A percentile compares a stretch with the other conserved stretches of the same genome.
phyloP scores from a whole-genome alignment of 2,329 filamentous ascomycete species.

The Paraphoma sp. region DNA sequence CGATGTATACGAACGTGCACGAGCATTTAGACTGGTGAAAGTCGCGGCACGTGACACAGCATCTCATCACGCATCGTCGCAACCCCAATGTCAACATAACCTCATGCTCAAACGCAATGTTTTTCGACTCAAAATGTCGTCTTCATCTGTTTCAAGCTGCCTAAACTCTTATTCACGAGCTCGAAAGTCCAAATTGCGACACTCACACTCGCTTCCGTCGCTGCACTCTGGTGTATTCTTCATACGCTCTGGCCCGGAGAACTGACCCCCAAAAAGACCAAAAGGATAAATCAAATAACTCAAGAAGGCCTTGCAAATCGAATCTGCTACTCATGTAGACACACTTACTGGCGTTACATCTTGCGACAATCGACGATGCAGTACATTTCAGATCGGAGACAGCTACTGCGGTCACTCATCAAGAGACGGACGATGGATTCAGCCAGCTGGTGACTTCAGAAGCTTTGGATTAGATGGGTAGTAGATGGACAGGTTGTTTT shows the following conservation, averaged over 20 bases:
- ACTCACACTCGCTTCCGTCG: slow-evolving; percentile 21
- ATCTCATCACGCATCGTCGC: too few species aligned
- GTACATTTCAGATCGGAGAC: slow-evolving; percentile 28
- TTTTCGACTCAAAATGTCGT: neutral
- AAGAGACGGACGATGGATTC: slow-evolving; percentile 39
- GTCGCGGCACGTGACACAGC: too few species aligned
- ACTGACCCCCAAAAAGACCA: too few species aligned
- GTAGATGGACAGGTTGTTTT: slow-evolving; percentile 36
- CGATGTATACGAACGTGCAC: too few species aligned
- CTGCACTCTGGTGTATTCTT: slow-evolving; percentile 1
- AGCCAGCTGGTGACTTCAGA: too few species aligned
- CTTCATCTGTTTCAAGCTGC: slow-evolving; percentile 10
- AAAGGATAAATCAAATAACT: too few species aligned
- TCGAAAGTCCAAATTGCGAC: slow-evolving; percentile 27
- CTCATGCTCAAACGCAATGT: neutral
- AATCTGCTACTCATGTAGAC: too few species aligned
- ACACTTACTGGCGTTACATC: too few species aligned
- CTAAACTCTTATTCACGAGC: slow-evolving; percentile 18
- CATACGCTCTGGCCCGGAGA: slow-evolving; percentile 15
- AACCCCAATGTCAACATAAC: too few species aligned
- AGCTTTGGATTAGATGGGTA: slow-evolving; percentile 26
- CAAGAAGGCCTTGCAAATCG: too few species aligned
- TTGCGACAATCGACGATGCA: slow-evolving; percentile 41
- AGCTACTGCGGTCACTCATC: slow-evolving; percentile 47
- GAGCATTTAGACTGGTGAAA: too few species aligned